Evolutionary conservation across 2,329 filamentous ascomycete species (phyloP).

Genomic region (Monosporascus sp.): DNA sequence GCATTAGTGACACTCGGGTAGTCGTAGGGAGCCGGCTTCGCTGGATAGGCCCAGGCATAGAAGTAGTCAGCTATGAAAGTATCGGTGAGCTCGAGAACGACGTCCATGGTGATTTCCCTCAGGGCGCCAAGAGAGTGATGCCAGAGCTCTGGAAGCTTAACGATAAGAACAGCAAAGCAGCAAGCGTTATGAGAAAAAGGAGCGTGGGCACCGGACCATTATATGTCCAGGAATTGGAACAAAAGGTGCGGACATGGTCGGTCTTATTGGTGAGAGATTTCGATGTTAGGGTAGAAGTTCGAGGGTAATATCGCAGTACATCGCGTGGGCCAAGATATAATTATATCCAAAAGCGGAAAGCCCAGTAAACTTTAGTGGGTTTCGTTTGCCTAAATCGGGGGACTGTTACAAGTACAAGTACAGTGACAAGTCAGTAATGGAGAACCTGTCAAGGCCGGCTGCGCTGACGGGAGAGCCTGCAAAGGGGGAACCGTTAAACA

Average conservation of each 20-base stretch:
- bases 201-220: neutral
- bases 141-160: slow-evolving; percentile 21
- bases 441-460: no score
- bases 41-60: slow-evolving; percentile 69
- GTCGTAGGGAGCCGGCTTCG: slow-evolving; percentile 47
- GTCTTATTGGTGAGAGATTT: neutral
- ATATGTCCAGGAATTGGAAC: neutral
- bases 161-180: slow-evolving; percentile 11
- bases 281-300: neutral
- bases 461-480: no score
- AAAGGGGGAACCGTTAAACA: no score
- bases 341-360: neutral
- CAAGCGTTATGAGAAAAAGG: neutral
- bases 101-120: slow-evolving; percentile 64
- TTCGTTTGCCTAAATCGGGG: no score
- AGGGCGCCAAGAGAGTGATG: slow-evolving; percentile 5
- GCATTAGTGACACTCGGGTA: slow-evolving; percentile 45
- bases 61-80: slow-evolving; percentile 74
- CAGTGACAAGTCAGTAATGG: no score
- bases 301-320: neutral
- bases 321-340: neutral
- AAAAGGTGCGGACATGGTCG: neutral
- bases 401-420: no score
- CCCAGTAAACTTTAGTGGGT: neutral
- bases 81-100: slow-evolving; percentile 82